Base-by-base conservation (phyloP, 495 filamentous ascomycete genomes). In the Xylaria palmicola region DNA sequence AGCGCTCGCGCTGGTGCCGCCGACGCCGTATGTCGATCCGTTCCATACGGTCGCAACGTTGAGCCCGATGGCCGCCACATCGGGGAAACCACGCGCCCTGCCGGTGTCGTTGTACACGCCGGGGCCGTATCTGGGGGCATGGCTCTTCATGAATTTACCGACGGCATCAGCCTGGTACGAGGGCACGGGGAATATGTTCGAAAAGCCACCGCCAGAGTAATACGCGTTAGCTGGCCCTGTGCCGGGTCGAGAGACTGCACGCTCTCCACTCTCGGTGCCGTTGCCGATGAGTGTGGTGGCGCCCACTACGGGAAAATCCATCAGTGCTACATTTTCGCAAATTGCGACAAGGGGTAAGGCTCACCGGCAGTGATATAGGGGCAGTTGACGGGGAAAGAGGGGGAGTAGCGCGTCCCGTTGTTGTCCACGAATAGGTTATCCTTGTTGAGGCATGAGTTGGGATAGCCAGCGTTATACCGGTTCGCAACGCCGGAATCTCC, bases 401-500 rank as follows among this genome's bases (percentile, higher is more conserved):
- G 83, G 2, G 84, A 79, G 78, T 91, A 91, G 2, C 44, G 37
- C 4, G 60, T 62, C 30, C 53, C 60, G 12, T 57, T 48, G 27
- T 56, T 57, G 34, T 56, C 60, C 0, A 61, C 59, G 30, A 36
- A 56, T 34, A 50, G 30, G 10, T 61, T 36, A n/a, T 76, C 70
- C 0, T 80, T 79, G 56, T 73, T 62, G 45, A 62, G 60, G 32
- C 60, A 62, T 13, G 51, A 56, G 56, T 83, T 81, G 0, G 84
- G 85, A 1, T 76, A 88, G 63, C 90, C 84, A 68, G 89, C 89
- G 32, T 85, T 83, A 41, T 73, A 70, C 17, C 77, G 71, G 9
- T 82, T 77, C 4, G 89, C 90, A 19, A 89, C 85, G 12, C 90
- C 90, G 10, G 79, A 81, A 75, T 93, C 90, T 4, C 90, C 90